Evolutionary conservation across 2,329 filamentous ascomycete species (phyloP).

Genomic region (Trematosphaeria pertusa): DNA sequence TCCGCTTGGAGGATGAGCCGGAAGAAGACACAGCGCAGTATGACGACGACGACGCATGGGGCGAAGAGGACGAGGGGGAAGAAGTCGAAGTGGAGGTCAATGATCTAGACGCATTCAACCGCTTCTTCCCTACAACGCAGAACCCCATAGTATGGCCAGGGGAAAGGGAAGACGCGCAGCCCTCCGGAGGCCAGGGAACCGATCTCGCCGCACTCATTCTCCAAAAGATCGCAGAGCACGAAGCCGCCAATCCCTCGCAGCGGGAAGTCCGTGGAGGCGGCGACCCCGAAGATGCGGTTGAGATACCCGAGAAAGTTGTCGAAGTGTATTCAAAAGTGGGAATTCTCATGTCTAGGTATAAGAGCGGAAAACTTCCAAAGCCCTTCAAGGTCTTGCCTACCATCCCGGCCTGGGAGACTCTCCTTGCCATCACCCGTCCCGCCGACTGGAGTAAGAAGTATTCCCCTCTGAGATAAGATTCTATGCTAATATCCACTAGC

Average conservation of each 20-base stretch:
- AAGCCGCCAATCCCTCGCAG: slow-evolving; percentile 67
- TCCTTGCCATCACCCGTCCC: slow-evolving; percentile 83
- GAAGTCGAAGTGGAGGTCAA: slow-evolving; percentile 83
- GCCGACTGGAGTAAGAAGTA: slow-evolving; percentile 78
- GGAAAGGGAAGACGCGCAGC: slow-evolving; percentile 45
- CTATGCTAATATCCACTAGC: too few relatives aligned
- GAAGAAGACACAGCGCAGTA: slow-evolving; percentile 59
- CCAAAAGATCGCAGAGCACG: slow-evolving; percentile 90
- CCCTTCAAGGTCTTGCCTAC: slow-evolving; percentile 97
- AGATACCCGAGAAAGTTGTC: slow-evolving; percentile 88
- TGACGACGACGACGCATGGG: slow-evolving; percentile 69
- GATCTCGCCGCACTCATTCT: slow-evolving; percentile 94
- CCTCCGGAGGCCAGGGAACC: slow-evolving; percentile 56
- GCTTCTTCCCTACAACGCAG: slow-evolving; percentile 80
- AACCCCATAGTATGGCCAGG: slow-evolving; percentile 76
- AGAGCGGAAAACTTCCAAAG: slow-evolving; percentile 95
- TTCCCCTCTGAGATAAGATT: too few relatives aligned
- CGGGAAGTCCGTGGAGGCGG: slow-evolving; percentile 60
- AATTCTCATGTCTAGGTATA: slow-evolving; percentile 87
- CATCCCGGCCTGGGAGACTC: slow-evolving; percentile 88
- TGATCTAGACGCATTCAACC: slow-evolving; percentile 89
- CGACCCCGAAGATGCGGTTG: slow-evolving; percentile 77
- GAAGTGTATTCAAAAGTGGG: slow-evolving; percentile 96
- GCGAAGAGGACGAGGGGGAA: slow-evolving; percentile 75
- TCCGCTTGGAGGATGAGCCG: slow-evolving; percentile 68